Conservation (phyloP, 2,329 filamentous ascomycete genomes). For the Botrytis fabae region DNA sequence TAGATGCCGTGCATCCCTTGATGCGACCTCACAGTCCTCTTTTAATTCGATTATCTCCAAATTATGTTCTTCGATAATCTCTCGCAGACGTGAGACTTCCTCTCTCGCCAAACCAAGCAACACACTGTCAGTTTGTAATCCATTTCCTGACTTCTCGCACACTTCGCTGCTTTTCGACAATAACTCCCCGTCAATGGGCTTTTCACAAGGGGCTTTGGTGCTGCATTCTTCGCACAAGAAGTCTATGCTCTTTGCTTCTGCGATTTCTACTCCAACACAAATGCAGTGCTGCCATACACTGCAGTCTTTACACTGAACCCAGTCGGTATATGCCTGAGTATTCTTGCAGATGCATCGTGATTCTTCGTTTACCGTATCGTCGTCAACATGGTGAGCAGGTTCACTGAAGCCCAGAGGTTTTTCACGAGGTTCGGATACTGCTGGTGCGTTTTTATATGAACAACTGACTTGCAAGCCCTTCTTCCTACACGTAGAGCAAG, state of each 20-base stretch:
- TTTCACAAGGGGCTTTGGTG: not conserved
- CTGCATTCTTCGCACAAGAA: not conserved
- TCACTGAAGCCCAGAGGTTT: not conserved
- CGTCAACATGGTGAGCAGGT: not conserved
- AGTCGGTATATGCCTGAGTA: not conserved
- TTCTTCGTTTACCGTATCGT: not conserved
- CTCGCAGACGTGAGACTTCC: not conserved
- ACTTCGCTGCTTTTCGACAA: not conserved
- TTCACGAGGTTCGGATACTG: not conserved
- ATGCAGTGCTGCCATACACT: not conserved
- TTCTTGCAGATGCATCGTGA: not conserved
- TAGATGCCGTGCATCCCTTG: not conserved
- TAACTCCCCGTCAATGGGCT: not conserved
- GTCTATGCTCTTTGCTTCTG: not conserved
- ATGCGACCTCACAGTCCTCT: not conserved
- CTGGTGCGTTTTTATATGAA: not conserved
- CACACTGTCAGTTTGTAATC: not conserved
- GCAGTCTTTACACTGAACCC: constrained; percentile 9
- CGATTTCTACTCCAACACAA: not conserved
- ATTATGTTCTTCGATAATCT: not conserved
- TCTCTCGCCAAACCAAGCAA: not conserved
- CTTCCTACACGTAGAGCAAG: not conserved
- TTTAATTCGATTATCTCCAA: not conserved
- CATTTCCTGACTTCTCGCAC: not conserved
- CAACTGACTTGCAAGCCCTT: not conserved